Percentiles rank a stretch among this genome's conserved stretches.
phyloP scores from a whole-genome alignment of 1,284 basidiomycete genomes.

The Chalciporus sp. region DNA sequence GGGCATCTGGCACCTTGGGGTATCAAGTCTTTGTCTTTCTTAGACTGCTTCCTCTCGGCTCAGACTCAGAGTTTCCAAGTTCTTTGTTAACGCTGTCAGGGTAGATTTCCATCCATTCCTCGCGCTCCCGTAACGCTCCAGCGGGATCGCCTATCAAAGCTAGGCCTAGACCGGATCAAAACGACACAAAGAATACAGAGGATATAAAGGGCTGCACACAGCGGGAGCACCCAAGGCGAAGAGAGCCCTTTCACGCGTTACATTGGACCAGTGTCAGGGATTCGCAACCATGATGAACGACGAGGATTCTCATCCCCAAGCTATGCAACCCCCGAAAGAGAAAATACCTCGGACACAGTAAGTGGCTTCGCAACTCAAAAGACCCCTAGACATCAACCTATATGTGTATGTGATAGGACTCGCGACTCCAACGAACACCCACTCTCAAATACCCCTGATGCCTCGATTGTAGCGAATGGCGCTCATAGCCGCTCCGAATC shows the following conservation, averaged over 20 bases:
- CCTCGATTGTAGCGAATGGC: slow-evolving; percentile 30
- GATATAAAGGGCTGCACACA: slow-evolving; percentile 5
- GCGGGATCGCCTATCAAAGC: not conserved
- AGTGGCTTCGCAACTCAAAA: slow-evolving; percentile 26
- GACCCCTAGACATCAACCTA: not conserved
- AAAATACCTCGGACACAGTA: slow-evolving; percentile 3
- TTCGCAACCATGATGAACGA: slow-evolving; percentile 10
- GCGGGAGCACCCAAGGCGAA: not conserved
- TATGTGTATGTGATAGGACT: slow-evolving; percentile 7
- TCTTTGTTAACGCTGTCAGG: slow-evolving; percentile 7
- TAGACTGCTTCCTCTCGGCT: not conserved
- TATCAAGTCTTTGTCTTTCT: not conserved
- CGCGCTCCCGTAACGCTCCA: slow-evolving; percentile 8
- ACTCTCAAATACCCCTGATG: slow-evolving; percentile 39
- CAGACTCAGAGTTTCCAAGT: not conserved
- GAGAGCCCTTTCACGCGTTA: not conserved
- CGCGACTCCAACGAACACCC: slow-evolving; percentile 1
- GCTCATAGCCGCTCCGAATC: slow-evolving; percentile 43
- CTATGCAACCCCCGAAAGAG: slow-evolving; percentile 3
- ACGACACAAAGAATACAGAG: not conserved
- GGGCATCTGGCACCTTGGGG: no score
- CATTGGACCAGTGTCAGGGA: not conserved
- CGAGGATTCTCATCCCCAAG: slow-evolving; percentile 4
- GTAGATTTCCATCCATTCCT: not conserved
- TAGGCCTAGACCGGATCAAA: not conserved